phyloP scores from a whole-genome alignment of 495 filamentous ascomycete species.

The Aspergillus campestris region DNA sequence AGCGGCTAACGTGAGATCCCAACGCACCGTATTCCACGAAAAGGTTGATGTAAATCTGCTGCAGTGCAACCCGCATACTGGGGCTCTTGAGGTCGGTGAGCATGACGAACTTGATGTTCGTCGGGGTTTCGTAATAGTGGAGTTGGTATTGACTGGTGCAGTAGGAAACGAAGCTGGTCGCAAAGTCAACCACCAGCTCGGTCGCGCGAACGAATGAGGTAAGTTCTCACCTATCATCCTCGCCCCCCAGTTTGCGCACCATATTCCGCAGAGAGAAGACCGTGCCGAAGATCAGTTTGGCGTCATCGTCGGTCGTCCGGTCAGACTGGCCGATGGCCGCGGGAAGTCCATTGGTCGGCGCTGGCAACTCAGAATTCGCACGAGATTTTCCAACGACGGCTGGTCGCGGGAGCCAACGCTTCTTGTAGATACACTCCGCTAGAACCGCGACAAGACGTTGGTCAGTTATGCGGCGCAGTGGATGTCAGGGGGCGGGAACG shows the following conservation, averaged over 20 bases:
- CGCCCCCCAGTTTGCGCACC: slow-evolving; percentile 87
- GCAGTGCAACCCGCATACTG: slow-evolving; percentile 84
- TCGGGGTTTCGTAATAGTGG: slow-evolving; percentile 97
- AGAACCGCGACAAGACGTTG: slow-evolving; percentile 4
- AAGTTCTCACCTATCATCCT: slow-evolving; percentile 60
- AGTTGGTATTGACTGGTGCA: slow-evolving; percentile 93
- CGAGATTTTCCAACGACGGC: slow-evolving; percentile 31
- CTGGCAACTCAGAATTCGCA: slow-evolving; percentile 21
- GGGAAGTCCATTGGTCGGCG: slow-evolving; percentile 22
- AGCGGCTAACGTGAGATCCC: neutral
- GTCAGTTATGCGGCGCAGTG: slow-evolving; percentile 1
- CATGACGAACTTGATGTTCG: slow-evolving; percentile 93
- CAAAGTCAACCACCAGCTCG: neutral
- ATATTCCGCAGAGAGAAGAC: slow-evolving; percentile 95
- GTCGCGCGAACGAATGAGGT: neutral
- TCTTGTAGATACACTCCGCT: slow-evolving; percentile 98
- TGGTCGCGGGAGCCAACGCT: slow-evolving; percentile 58
- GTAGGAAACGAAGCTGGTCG: slow-evolving; percentile 72
- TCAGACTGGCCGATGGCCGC: slow-evolving; percentile 33
- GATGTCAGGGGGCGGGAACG: neutral
- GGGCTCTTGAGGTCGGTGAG: slow-evolving; percentile 82
- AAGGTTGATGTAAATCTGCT: slow-evolving; percentile 97
- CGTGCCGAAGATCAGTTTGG: slow-evolving; percentile 93
- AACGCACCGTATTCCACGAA: slow-evolving; percentile 86
- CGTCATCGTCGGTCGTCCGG: slow-evolving; percentile 71